Evolutionary conservation across 2,329 filamentous ascomycete species (phyloP), one percentile per base, ranked within the genome.

Genomic region (Penicillium sp.): DNA sequence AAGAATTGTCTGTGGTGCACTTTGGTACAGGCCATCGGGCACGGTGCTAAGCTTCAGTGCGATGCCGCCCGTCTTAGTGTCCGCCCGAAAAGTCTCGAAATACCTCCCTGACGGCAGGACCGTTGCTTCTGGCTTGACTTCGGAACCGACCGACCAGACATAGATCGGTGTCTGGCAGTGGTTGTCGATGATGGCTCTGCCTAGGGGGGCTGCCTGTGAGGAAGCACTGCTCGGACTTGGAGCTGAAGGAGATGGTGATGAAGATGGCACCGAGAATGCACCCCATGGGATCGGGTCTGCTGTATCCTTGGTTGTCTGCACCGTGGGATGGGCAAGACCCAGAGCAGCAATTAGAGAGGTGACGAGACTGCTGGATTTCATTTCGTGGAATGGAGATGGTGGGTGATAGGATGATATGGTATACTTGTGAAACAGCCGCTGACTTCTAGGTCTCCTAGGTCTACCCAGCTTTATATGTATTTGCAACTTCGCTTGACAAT

Each of bases 41-140:
- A 47, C 40, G 10, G 58, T 64, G 15, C 66, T 64, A 42, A 72
- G 55, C 49, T 72, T 72, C 37, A 73, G 53, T 1, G 67, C 62
- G 34, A 73, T 62, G 9, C 70, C 69, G 11, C 68, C 68, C 23
- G 54, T 59, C 7, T 49, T 38, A 1, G 48, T 26, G 33, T 70
- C 64, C 8, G 53, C 48, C 39, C 51, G 61, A 53, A 60, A 71
- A 16, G 41, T 21, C 41, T 73, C 65, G 8, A 41, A 54, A 54
- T 68, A 72, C 17, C 38, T 36, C 4, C 36, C 29, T 19, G 50
- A 47, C 1, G 54, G 50, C 1, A 36, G 21, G 7, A 72, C 8
- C 5, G 42, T 50, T 11, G 45, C 36, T 23, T 59, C 46, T 2
- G 57, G 46, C 10, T 44, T 46, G 27, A 62, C 45, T 8, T 30